Conservation (phyloP, 345 rosid genomes). For the Aquilaria sinensis region DNA sequence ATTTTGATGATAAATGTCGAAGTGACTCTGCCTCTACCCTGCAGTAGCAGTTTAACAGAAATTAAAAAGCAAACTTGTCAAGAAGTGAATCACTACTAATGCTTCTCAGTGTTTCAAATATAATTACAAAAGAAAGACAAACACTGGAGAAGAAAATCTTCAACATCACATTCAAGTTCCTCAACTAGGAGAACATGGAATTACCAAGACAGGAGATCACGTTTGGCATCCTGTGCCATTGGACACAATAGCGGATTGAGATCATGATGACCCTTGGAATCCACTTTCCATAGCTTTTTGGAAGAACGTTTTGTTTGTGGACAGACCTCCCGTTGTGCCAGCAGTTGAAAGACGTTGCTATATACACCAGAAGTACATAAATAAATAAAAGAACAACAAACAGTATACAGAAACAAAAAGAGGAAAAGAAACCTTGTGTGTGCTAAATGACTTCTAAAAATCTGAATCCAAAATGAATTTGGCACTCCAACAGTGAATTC, state of each 20-base stretch:
- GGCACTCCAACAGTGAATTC: too few species aligned
- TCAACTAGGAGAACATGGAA: neutral
- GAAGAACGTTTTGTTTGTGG: slow-evolving; percentile 52
- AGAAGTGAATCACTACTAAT: neutral
- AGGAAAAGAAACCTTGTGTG: too few species aligned
- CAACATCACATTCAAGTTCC: neutral
- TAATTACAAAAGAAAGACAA: neutral
- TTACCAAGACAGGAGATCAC: slow-evolving; percentile 71
- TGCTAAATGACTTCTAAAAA: too few species aligned
- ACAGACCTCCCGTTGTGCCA: slow-evolving; percentile 63
- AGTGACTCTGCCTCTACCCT: slow-evolving; percentile 83
- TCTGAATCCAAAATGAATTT: too few species aligned
- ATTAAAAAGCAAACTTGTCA: neutral
- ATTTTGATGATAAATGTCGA: slow-evolving; percentile 60
- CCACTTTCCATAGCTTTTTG: slow-evolving; percentile 54
- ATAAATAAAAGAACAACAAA: slow-evolving; percentile 3
- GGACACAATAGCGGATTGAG: slow-evolving; percentile 24
- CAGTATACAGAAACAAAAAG: too few species aligned
- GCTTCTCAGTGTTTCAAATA: too few species aligned
- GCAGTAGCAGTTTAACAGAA: slow-evolving; percentile 7
- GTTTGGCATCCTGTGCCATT: slow-evolving; percentile 40
- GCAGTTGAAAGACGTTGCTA: slow-evolving; percentile 49
- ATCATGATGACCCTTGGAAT: slow-evolving; percentile 26
- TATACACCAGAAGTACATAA: slow-evolving; percentile 19
- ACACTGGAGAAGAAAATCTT: too few species aligned